phyloP scores from a whole-genome alignment of 768 basidiomycete species.

The Pilatotrama ljubarskyi region DNA sequence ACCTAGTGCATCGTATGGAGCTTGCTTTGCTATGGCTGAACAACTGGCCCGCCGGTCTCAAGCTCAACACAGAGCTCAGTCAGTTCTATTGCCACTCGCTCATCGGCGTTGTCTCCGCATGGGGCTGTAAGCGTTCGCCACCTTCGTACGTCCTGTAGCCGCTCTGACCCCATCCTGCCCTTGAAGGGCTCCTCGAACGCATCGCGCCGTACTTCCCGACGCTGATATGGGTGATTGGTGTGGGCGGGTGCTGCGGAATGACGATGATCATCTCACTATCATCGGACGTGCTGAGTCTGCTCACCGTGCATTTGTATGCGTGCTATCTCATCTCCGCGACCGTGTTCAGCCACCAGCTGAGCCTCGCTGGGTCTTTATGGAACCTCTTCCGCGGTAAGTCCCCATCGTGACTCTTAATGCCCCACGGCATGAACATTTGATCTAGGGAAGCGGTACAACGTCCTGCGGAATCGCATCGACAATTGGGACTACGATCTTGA shows the following conservation, averaged over 20 bases:
- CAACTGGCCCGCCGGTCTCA: conserved; percentile 94
- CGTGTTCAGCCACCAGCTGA: conserved; percentile 62
- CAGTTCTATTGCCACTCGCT: conserved; percentile 78
- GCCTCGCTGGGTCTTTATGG: conserved; percentile 69
- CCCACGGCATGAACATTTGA: not conserved
- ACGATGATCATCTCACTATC: conserved; percentile 68
- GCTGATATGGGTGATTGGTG: conserved; percentile 31
- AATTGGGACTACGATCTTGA: conserved; percentile 91
- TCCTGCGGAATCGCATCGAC: conserved; percentile 84
- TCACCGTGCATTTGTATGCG: conserved; percentile 71
- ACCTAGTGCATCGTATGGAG: conserved; percentile 51
- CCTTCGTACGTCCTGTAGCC: not conserved
- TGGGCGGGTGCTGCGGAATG: conserved; percentile 43
- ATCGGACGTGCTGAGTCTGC: conserved; percentile 62
- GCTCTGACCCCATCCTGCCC: not conserved
- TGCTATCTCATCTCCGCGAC: conserved; percentile 64
- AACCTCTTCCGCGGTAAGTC: conserved; percentile 83
- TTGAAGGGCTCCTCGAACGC: conserved; percentile 27
- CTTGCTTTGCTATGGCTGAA: conserved; percentile 78
- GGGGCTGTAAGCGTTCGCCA: conserved; percentile 59
- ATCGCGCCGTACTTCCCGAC: conserved; percentile 39
- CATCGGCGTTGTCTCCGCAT: conserved; percentile 60
- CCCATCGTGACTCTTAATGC: not conserved
- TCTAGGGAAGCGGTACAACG: conserved; percentile 85
- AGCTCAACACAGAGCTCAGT: conserved; percentile 94